These are phyloP conservation scores for Apiospora saccharicola DNA, from an alignment of 2,329 filamentous ascomycete genomes.

Conservation along the genomic window DNA sequence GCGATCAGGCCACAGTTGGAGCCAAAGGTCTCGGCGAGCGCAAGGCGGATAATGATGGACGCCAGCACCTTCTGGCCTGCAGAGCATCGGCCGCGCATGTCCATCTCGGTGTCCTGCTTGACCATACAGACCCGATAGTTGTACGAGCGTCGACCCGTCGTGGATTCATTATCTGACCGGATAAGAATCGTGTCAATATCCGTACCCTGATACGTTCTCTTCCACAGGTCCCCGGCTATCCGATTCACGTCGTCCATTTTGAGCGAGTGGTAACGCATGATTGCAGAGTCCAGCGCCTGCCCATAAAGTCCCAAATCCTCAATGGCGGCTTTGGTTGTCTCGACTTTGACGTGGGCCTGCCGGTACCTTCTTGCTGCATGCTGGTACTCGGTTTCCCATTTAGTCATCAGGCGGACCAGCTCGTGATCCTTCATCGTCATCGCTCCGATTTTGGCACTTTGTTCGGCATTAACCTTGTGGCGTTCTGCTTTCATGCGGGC, in stretches of 20 bases:
- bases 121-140: constrained; percentile 99
- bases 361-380: constrained; percentile 82
- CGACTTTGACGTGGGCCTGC: constrained; percentile 87
- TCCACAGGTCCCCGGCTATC: constrained; percentile 96
- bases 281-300: constrained; percentile 88
- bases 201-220: constrained; percentile 93
- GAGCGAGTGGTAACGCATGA: constrained; percentile 94
- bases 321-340: constrained; percentile 90
- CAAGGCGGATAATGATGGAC: constrained; percentile 95
- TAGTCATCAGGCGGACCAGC: constrained; percentile 72
- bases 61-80: constrained; percentile 97
- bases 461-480: constrained; percentile 74
- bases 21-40: constrained; percentile 95
- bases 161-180: constrained; percentile 84
- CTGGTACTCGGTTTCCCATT: constrained; percentile 89
- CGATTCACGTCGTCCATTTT: constrained; percentile 99
- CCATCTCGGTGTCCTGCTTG: constrained; percentile 97
- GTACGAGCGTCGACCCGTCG: constrained; percentile 79
- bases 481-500: constrained; percentile 70
- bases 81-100: constrained; percentile 97
- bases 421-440: constrained; percentile 88
- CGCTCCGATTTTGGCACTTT: constrained; percentile 76
- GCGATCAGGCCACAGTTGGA: constrained; percentile 96
- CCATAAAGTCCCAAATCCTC: constrained; percentile 87
- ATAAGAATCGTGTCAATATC: constrained; percentile 98